These are phyloP conservation scores for Aspergillus tubingensis DNA, from an alignment of 2,329 filamentous ascomycete species.

Conservation along the genomic window DNA sequence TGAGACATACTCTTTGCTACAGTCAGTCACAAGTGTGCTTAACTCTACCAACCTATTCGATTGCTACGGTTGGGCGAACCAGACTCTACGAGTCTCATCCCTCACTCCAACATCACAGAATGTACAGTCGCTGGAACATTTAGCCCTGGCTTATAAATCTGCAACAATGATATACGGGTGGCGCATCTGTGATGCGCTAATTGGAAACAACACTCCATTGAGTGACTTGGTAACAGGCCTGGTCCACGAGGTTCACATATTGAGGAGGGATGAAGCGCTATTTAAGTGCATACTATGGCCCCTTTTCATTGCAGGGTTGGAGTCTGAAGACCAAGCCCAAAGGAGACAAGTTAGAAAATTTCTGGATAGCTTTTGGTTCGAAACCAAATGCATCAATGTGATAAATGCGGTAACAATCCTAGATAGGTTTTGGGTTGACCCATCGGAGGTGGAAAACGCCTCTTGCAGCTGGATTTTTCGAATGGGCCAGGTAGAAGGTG, in stretches of 20 bases:
- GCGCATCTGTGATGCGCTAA: conserved; percentile 10
- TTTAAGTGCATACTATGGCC: conserved; percentile 31
- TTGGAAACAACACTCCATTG: not conserved
- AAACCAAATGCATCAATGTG: conserved; percentile 25
- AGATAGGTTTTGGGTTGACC: conserved; percentile 16
- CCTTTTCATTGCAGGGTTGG: conserved; percentile 21
- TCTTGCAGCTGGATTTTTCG: conserved; percentile 12
- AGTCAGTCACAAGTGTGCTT: not conserved
- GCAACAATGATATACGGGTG: conserved; percentile 18
- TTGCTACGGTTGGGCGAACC: not conserved
- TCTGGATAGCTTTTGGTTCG: conserved; percentile 21
- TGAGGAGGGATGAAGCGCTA: conserved; percentile 10
- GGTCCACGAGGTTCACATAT: conserved; percentile 5
- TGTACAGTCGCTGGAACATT: not conserved
- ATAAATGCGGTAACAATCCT: conserved; percentile 23
- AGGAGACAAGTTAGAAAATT: conserved; percentile 1
- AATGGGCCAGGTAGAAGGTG: conserved; percentile 12
- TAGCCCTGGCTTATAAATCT: conserved; percentile 18
- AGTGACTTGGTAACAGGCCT: conserved; percentile 5
- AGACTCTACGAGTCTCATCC: not conserved
- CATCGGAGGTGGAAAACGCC: not conserved
- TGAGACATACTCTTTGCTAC: not conserved
- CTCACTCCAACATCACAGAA: not conserved
- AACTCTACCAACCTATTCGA: conserved; percentile 4
- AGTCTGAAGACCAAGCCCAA: conserved; percentile 12